These are phyloP conservation scores for Bifiguratus adelaidae DNA, from an alignment of 192 early-diverging fungal genomes.

Conservation along the genomic window DNA sequence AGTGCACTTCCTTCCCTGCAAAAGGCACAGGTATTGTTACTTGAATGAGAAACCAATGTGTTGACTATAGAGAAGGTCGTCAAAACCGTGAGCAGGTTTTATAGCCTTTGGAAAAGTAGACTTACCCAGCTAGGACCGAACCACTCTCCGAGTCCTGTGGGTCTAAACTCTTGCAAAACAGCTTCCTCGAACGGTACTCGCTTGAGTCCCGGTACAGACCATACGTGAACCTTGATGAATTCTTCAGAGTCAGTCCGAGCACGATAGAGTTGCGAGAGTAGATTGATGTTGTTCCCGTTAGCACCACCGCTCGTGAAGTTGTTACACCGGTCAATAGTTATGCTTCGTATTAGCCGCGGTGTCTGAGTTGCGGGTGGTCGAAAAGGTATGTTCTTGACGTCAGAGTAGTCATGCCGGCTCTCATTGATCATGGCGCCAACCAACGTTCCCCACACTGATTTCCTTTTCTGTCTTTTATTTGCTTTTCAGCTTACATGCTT, in stretches of 20 bases:
- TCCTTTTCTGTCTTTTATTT: too few relatives aligned
- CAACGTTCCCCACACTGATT: too few relatives aligned
- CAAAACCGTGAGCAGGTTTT: neutral
- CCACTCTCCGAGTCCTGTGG: slow-evolving; percentile 55
- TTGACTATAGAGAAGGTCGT: slow-evolving; percentile 29
- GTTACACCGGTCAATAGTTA: slow-evolving; percentile 62
- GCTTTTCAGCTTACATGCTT: too few relatives aligned
- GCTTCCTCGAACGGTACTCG: slow-evolving; percentile 73
- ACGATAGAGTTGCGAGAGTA: slow-evolving; percentile 34
- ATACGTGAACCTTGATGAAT: slow-evolving; percentile 45
- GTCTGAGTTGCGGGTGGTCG: too few relatives aligned
- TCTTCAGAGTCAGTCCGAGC: slow-evolving; percentile 23
- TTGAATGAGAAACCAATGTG: slow-evolving; percentile 64
- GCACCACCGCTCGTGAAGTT: slow-evolving; percentile 60
- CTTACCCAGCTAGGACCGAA: slow-evolving; percentile 83
- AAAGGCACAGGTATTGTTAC: slow-evolving; percentile 62
- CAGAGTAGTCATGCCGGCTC: too few relatives aligned
- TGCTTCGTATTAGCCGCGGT: slow-evolving; percentile 40
- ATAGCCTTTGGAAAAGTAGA: neutral
- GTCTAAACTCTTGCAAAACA: slow-evolving; percentile 51
- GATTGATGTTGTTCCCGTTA: slow-evolving; percentile 61
- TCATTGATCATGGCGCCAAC: too few relatives aligned
- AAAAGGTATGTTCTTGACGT: too few relatives aligned
- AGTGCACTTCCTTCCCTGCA: slow-evolving; percentile 66
- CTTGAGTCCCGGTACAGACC: slow-evolving; percentile 52